Evolutionary conservation across 2,329 filamentous ascomycete genomes (phyloP).

Genomic region (Xylariomycetidae sp.): DNA sequence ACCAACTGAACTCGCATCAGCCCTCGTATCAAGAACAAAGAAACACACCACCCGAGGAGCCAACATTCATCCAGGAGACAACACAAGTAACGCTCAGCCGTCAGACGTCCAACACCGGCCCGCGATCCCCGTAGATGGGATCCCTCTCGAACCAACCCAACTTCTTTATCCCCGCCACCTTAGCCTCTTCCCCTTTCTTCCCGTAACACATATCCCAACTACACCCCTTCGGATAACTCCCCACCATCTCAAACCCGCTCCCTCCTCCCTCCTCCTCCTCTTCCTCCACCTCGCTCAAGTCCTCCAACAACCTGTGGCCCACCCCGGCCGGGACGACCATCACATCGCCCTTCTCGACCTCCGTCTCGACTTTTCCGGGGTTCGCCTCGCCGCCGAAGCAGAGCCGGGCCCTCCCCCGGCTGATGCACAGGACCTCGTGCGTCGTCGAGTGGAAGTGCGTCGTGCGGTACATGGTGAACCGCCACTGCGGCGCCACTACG

Average conservation of each 20-base stretch:
- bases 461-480: constrained; percentile 62
- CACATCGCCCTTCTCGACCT: constrained; percentile 56
- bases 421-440: constrained; percentile 62
- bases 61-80: too few relatives aligned
- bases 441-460: constrained; percentile 65
- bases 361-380: constrained; percentile 48
- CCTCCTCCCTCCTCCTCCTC: constrained; percentile 41
- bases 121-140: constrained; percentile 53
- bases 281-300: constrained; percentile 31
- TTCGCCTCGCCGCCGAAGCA: constrained; percentile 66
- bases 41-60: too few relatives aligned
- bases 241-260: constrained; percentile 59
- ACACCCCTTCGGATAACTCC: constrained; percentile 54
- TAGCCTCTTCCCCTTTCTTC: constrained; percentile 47
- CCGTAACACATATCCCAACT: constrained; percentile 74
- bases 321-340: constrained; percentile 64
- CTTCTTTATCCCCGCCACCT: constrained; percentile 40
- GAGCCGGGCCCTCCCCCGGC: constrained; percentile 52
- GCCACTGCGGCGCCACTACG: constrained; percentile 60
- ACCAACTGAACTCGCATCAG: too few relatives aligned
- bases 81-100: too few relatives aligned
- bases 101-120: too few relatives aligned
- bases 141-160: constrained; percentile 56
- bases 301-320: constrained; percentile 57
- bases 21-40: too few relatives aligned